phyloP scores from a whole-genome alignment of 192 early-diverging fungal genomes.

The Podila epicladia region DNA sequence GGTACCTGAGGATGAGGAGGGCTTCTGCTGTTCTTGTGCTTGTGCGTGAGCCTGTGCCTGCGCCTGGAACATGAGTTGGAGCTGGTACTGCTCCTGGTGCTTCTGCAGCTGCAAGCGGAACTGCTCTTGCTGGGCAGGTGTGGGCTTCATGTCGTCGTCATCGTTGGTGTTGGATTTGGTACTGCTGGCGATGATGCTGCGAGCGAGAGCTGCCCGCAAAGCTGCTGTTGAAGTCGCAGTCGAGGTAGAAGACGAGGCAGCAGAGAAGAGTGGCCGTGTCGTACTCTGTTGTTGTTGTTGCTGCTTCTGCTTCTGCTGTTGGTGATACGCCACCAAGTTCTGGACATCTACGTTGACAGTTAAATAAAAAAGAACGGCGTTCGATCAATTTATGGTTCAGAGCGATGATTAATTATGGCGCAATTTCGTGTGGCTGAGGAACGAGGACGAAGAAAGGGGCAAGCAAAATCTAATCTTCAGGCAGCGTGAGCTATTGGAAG shows the following conservation, averaged over 20 bases:
- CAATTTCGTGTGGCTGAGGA: background rate
- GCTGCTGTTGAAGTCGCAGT: background rate
- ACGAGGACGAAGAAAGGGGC: background rate
- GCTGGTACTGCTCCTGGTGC: slow-evolving; percentile 42
- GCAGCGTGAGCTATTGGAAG: background rate
- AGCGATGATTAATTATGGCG: background rate
- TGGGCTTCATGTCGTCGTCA: slow-evolving; percentile 42
- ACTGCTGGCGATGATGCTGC: slow-evolving; percentile 11
- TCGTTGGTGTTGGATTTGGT: slow-evolving; percentile 6
- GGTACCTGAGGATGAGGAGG: slow-evolving; percentile 1
- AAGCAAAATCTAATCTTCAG: background rate
- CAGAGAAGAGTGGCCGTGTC: too few species aligned
- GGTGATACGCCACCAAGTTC: slow-evolving; percentile 16
- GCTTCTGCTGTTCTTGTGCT: slow-evolving; percentile 12
- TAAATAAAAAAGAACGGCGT: background rate
- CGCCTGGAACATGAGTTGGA: slow-evolving; percentile 32
- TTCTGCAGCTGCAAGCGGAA: slow-evolving; percentile 47
- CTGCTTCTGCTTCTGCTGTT: slow-evolving; percentile 7
- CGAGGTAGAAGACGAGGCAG: background rate
- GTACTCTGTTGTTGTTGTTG: slow-evolving; percentile 5
- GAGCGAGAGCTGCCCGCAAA: background rate
- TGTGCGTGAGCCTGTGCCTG: slow-evolving; percentile 15
- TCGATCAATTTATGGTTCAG: background rate
- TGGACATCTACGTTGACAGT: slow-evolving; percentile 6
- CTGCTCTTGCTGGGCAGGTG: slow-evolving; percentile 46